Evolutionary conservation across 148 eudicot species (phyloP).

Genomic region (Heliamphora exappendiculata): DNA sequence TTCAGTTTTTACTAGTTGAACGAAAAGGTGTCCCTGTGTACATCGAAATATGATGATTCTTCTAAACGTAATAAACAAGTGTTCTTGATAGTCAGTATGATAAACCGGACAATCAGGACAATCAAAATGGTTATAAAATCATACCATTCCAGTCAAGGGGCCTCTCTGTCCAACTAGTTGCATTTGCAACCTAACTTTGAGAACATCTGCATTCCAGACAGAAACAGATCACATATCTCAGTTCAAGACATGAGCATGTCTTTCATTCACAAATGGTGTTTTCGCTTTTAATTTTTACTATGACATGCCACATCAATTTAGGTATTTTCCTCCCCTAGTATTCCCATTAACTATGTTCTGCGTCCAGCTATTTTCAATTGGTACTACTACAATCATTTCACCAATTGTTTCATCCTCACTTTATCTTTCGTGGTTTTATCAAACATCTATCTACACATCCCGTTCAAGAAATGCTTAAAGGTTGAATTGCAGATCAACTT

Average conservation of each 20-base stretch:
- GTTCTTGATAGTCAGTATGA: neutral
- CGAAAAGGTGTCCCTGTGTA: constrained; percentile 52
- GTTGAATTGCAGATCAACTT: too few species aligned
- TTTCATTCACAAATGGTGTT: neutral
- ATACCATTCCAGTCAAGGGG: constrained; percentile 81
- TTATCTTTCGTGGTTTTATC: too few species aligned
- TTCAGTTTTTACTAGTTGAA: constrained; percentile 59
- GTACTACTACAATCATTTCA: too few species aligned
- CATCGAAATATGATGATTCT: constrained; percentile 5
- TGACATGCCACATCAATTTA: neutral
- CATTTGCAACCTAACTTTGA: constrained; percentile 97
- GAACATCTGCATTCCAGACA: constrained; percentile 61
- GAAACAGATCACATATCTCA: constrained; percentile 1
- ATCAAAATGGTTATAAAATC: constrained; percentile 5
- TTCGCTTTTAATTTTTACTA: neutral
- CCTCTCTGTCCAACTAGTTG: constrained; percentile 92
- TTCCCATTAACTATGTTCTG: too few species aligned
- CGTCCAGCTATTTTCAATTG: too few species aligned
- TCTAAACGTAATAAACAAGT: neutral
- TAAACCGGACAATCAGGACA: neutral
- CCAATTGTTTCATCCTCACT: too few species aligned
- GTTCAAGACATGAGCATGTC: neutral
- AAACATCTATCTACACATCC: too few species aligned
- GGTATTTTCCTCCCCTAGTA: too few species aligned
- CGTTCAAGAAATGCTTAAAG: too few species aligned